Conservation (phyloP, 805 yeast genomes). For the Candida montana region DNA sequence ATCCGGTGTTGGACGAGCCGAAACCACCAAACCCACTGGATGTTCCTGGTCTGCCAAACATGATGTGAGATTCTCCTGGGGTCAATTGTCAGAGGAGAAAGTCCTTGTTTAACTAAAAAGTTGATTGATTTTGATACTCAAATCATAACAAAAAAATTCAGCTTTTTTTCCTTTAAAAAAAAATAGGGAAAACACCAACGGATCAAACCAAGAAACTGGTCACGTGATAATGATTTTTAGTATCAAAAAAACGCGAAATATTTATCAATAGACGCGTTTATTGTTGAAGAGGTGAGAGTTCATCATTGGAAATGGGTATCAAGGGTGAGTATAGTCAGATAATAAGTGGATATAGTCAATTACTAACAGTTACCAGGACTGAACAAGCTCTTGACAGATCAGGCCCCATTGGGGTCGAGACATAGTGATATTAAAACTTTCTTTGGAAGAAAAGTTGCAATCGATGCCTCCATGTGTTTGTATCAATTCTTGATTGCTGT, state of each 20-base stretch:
- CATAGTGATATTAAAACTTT: slow-evolving; percentile 77
- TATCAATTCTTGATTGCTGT: slow-evolving; percentile 96
- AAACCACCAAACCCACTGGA: slow-evolving; percentile 29
- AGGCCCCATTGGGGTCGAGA: slow-evolving; percentile 79
- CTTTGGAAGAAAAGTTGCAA: slow-evolving; percentile 95
- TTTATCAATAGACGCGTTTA: too few species aligned
- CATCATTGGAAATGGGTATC: slow-evolving; percentile 39
- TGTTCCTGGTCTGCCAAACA: slow-evolving; percentile 25
- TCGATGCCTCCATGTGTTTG: slow-evolving; percentile 91
- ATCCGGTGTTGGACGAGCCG: slow-evolving; percentile 26
- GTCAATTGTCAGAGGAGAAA: slow-evolving; percentile 1
- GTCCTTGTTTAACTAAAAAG: neutral
- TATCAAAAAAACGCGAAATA: neutral
- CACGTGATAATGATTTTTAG: neutral
- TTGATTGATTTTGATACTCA: too few species aligned
- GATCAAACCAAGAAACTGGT: neutral
- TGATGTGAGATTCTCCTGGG: slow-evolving; percentile 3
- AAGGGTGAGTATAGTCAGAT: slow-evolving; percentile 27
- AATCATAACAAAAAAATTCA: too few species aligned
- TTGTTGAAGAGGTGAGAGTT: too few species aligned
- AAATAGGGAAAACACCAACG: neutral
- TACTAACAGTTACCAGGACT: slow-evolving; percentile 46
- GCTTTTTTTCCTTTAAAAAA: too few species aligned
- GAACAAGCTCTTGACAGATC: slow-evolving; percentile 79
- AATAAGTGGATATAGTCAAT: neutral